Conservation (phyloP, 306 rosid species). For the Begonia loranthoides region DNA sequence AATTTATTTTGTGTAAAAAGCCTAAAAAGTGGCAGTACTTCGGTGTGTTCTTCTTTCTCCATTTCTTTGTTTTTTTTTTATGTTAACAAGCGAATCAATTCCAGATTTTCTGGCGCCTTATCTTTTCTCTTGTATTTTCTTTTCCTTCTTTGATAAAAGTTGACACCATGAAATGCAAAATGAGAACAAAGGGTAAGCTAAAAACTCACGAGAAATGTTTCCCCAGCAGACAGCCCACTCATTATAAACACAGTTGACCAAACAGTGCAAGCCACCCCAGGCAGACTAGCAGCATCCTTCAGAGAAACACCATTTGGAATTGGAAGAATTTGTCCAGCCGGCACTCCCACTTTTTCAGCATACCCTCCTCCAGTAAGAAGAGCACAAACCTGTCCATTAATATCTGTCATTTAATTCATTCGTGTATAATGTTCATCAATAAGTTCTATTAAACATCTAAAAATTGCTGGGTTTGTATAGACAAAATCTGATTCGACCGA, state of each 20-base stretch:
- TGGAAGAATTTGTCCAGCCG: slow-evolving; percentile 62
- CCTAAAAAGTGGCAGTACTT: no score
- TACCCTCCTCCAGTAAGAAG: slow-evolving; percentile 52
- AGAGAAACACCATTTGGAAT: slow-evolving; percentile 57
- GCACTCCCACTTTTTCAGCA: slow-evolving; percentile 55
- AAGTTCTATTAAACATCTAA: no score
- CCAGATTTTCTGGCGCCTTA: no score
- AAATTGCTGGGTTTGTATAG: no score
- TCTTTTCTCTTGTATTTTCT: no score
- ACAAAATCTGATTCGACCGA: no score
- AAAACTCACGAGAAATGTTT: slow-evolving; percentile 54
- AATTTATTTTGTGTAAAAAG: no score
- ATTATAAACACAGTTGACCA: slow-evolving; percentile 89
- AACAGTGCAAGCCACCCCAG: slow-evolving; percentile 86
- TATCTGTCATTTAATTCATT: background rate
- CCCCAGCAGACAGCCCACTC: slow-evolving; percentile 59
- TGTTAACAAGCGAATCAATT: no score
- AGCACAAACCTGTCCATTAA: slow-evolving; percentile 38
- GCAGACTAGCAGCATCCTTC: slow-evolving; percentile 64
- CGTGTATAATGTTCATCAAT: no score
- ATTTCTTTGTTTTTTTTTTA: no score
- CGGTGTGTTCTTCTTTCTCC: no score
- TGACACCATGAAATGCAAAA: background rate
- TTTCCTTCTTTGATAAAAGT: no score
- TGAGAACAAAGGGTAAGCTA: background rate